A percentile compares a stretch with the other conserved stretches of the same genome.
Conservation (phyloP, 805 yeast genomes). For the Ogataea salicorniae region DNA sequence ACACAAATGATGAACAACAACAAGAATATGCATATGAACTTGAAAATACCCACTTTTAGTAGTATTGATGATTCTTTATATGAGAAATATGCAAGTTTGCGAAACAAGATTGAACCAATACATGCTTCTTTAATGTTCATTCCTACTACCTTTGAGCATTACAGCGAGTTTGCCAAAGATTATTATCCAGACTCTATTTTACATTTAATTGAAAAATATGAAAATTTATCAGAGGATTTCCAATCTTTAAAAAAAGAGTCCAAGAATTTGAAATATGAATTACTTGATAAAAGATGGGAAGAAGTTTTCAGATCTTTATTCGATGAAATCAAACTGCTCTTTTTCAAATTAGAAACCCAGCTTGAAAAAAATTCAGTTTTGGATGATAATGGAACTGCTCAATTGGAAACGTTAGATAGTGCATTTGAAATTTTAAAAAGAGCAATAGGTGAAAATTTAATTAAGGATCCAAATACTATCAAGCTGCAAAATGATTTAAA, state of each 20-base stretch:
- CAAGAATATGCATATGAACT: constrained; percentile 3
- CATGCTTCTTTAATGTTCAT: constrained; percentile 47
- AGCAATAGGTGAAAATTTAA: constrained; percentile 18
- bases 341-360: constrained; percentile 20
- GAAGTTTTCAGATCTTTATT: constrained; percentile 45
- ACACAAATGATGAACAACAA: constrained; percentile 4
- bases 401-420: constrained; percentile 2
- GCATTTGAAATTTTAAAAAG: constrained; percentile 18
- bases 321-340: constrained; percentile 32
- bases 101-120: constrained; percentile 43
- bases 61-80: constrained; percentile 36
- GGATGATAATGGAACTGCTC: background rate
- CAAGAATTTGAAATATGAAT: constrained; percentile 36
- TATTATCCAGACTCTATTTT: constrained; percentile 29
- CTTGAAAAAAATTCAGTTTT: constrained; percentile 2
- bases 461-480: constrained; percentile 5
- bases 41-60: constrained; percentile 36
- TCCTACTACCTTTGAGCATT: constrained; percentile 45
- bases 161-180: constrained; percentile 27
- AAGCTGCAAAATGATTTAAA: constrained; percentile 2
- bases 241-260: constrained; percentile 37
- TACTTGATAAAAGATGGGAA: constrained; percentile 53
- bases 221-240: constrained; percentile 36
- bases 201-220: constrained; percentile 35
- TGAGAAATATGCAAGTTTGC: constrained; percentile 37